A percentile compares a stretch with the other conserved stretches of the same genome.
phyloP scores from a whole-genome alignment of 805 yeast genomes.

The Maudiozyma pseudohumilis region DNA sequence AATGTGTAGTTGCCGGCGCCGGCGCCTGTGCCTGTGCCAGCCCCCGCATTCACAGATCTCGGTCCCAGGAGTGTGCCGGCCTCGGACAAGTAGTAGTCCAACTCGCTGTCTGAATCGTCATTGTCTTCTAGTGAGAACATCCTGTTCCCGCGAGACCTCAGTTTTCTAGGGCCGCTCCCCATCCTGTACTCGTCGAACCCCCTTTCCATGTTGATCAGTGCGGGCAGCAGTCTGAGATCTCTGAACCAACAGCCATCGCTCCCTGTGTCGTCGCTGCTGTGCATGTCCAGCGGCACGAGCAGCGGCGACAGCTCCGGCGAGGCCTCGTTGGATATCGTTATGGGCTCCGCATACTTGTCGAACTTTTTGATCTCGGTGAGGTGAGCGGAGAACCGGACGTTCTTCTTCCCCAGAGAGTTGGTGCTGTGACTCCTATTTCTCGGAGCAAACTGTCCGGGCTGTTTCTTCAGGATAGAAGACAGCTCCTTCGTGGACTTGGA shows the following conservation, averaged over 20 bases:
- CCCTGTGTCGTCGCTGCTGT: neutral
- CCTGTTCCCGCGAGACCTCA: too few species aligned
- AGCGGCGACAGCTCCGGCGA: constrained; percentile 29
- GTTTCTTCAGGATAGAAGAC: constrained; percentile 1
- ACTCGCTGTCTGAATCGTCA: neutral
- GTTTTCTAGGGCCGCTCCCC: constrained; percentile 1
- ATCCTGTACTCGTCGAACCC: constrained; percentile 3
- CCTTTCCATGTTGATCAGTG: constrained; percentile 7
- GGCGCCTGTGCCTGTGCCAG: too few species aligned
- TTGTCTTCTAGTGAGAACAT: neutral
- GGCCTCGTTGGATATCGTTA: constrained; percentile 49
- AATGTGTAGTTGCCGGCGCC: too few species aligned
- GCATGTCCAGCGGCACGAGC: constrained; percentile 7
- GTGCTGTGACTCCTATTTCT: constrained; percentile 1
- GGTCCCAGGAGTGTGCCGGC: too few species aligned
- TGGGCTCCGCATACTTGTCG: constrained; percentile 50
- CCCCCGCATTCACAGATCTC: too few species aligned
- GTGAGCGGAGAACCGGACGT: constrained; percentile 54
- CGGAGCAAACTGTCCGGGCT: neutral
- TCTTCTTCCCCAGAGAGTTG: constrained; percentile 26
- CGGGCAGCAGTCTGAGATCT: constrained; percentile 6
- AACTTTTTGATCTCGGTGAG: constrained; percentile 56
- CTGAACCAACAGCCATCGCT: constrained; percentile 12
- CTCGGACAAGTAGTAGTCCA: neutral
- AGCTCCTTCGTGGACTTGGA: neutral